These are phyloP conservation scores for Zygosaccharomyces bailii DNA, from an alignment of 805 yeast genomes.

Conservation along the genomic window DNA sequence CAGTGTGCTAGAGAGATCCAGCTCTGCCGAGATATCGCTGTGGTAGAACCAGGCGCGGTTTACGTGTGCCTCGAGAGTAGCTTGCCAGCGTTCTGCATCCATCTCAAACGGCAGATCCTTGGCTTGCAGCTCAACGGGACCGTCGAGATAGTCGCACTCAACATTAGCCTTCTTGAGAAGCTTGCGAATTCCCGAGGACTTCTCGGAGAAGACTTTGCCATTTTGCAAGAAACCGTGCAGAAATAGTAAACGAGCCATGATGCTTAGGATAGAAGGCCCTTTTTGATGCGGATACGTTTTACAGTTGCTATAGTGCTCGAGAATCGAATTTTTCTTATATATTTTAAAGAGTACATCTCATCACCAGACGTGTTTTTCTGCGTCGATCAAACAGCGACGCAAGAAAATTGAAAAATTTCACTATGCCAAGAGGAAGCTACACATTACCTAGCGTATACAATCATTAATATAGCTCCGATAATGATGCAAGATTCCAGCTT, in stretches of 20 bases:
- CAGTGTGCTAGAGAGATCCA: constrained; percentile 52
- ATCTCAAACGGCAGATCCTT: constrained; percentile 73
- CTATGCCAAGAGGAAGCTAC: no score
- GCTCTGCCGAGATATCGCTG: constrained; percentile 44
- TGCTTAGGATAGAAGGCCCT: neutral
- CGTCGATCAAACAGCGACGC: constrained; percentile 9
- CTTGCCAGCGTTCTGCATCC: constrained; percentile 49
- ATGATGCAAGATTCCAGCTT: constrained; percentile 1
- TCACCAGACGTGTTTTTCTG: constrained; percentile 3
- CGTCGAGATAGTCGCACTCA: constrained; percentile 75
- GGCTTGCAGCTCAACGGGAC: constrained; percentile 61
- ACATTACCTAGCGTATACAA: neutral
- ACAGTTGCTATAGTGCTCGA: no score
- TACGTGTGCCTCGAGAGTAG: constrained; percentile 45
- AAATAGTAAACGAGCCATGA: constrained; percentile 51
- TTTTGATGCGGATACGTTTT: neutral
- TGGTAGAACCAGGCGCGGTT: constrained; percentile 76
- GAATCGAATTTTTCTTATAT: no score
- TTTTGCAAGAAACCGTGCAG: constrained; percentile 90
- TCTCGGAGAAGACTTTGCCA: constrained; percentile 77
- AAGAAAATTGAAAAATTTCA: neutral
- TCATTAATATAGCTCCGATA: neutral
- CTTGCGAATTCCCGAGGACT: constrained; percentile 86
- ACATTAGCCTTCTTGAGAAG: constrained; percentile 59
- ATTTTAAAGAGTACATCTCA: neutral